These are phyloP conservation scores for Omphalotus guepiniiformis DNA, from an alignment of 768 basidiomycete genomes.

Conservation along the genomic window DNA sequence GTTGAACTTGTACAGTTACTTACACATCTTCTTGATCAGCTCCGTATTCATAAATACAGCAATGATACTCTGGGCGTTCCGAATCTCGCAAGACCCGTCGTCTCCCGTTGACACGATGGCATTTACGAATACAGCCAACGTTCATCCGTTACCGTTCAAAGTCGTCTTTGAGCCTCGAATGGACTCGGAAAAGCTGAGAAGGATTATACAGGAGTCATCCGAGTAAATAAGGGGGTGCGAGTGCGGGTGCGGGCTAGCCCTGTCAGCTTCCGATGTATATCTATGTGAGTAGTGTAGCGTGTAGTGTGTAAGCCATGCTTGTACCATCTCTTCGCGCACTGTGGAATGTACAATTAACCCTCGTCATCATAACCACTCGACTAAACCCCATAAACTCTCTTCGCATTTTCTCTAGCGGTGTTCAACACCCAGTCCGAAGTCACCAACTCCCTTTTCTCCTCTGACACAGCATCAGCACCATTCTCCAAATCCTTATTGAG, in stretches of 20 bases:
- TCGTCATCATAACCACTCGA: too few relatives aligned
- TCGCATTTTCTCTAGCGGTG: conserved; percentile 62
- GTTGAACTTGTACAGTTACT: not conserved
- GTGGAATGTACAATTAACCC: too few relatives aligned
- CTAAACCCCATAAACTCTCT: conserved; percentile 53
- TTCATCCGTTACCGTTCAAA: conserved; percentile 59
- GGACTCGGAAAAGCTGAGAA: not conserved
- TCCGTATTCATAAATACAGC: conserved; percentile 65
- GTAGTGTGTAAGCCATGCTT: too few relatives aligned
- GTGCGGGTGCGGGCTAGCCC: too few relatives aligned
- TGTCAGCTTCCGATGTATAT: too few relatives aligned
- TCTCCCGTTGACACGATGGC: conserved; percentile 56
- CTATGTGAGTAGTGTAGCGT: too few relatives aligned
- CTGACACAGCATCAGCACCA: too few relatives aligned
- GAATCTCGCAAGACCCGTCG: conserved; percentile 43
- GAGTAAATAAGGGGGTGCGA: too few relatives aligned
- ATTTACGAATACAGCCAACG: conserved; percentile 60
- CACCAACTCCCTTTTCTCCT: conserved; percentile 35
- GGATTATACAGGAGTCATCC: too few relatives aligned
- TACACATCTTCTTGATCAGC: conserved; percentile 24
- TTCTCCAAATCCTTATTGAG: too few relatives aligned
- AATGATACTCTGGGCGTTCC: conserved; percentile 63
- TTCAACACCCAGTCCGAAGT: conserved; percentile 53
- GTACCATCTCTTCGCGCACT: too few relatives aligned
- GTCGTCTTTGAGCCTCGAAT: conserved; percentile 45